Evolutionary conservation across 78 protist genomes (phyloP).

Genomic region (Protostelium mycophagum): DNA sequence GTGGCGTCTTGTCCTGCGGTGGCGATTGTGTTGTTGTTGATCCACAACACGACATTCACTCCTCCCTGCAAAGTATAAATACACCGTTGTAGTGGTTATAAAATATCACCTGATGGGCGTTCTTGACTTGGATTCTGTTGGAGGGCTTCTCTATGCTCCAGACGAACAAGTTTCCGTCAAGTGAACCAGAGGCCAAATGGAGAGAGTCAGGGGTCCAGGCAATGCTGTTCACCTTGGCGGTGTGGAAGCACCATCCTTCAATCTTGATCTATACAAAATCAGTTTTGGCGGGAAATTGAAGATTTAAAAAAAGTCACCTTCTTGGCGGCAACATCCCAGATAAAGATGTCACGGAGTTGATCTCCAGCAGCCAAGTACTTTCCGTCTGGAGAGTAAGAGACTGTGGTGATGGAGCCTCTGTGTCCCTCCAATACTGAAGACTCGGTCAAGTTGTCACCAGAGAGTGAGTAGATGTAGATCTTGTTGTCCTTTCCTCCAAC

Average conservation of each 20-base stretch:
- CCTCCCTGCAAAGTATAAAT: constrained; percentile 37
- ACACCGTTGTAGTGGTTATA: neutral
- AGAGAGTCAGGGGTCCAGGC: constrained; percentile 69
- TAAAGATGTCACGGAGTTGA: constrained; percentile 46
- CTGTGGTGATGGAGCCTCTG: constrained; percentile 44
- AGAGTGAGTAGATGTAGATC: constrained; percentile 39
- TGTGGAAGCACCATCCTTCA: constrained; percentile 75
- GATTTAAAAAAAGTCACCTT: neutral
- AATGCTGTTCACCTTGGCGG: constrained; percentile 68
- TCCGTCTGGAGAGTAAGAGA: constrained; percentile 80
- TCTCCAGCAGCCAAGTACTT: constrained; percentile 69
- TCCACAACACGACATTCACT: constrained; percentile 39
- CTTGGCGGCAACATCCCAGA: constrained; percentile 39
- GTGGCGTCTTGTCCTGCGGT: constrained; percentile 64
- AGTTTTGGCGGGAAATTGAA: neutral
- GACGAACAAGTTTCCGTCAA: constrained; percentile 65
- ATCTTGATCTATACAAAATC: neutral
- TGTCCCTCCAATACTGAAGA: constrained; percentile 27
- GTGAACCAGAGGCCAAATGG: constrained; percentile 59
- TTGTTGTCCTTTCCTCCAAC: constrained; percentile 65
- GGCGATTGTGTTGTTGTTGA: constrained; percentile 12
- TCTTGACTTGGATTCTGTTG: constrained; percentile 55
- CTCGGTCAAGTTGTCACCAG: constrained; percentile 44
- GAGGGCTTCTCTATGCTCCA: constrained; percentile 61
- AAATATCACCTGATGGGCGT: constrained; percentile 41